phyloP scores from a whole-genome alignment of 306 rosid genomes.

The Cicer cuneatum region DNA sequence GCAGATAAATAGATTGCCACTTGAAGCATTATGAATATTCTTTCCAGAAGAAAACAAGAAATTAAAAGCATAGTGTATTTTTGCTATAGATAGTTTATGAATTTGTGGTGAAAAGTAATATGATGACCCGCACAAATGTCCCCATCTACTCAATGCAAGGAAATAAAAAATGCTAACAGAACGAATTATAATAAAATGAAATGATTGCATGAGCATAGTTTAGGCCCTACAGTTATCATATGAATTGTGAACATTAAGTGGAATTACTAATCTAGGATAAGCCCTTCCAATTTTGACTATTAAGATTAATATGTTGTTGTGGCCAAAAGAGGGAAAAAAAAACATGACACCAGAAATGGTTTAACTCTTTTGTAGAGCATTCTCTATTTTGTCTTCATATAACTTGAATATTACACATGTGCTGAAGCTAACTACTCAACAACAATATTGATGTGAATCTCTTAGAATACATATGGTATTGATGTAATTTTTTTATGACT shows the following conservation, averaged over 20 bases:
- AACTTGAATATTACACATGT: conserved; percentile 49
- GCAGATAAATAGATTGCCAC: not conserved
- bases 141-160: conserved; percentile 3
- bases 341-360: conserved; percentile 39
- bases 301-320: conserved; percentile 25
- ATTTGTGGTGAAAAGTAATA: conserved; percentile 14
- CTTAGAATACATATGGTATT: conserved; percentile 56
- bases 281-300: not conserved
- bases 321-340: not conserved
- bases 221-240: not conserved
- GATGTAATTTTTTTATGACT: conserved; percentile 60
- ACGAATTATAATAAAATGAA: conserved; percentile 4
- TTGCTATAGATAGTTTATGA: conserved; percentile 17
- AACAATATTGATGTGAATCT: conserved; percentile 40
- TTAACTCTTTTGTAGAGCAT: conserved; percentile 46
- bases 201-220: conserved; percentile 9
- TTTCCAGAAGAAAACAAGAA: not conserved
- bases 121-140: conserved; percentile 4
- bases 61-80: not conserved
- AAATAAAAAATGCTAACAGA: not conserved
- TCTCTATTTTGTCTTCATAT: conserved; percentile 44
- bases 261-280: conserved; percentile 8
- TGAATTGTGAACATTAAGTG: conserved; percentile 8
- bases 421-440: conserved; percentile 47
- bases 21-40: not conserved